Base-by-base conservation (phyloP, 2,329 filamentous ascomycete genomes). In the Fusarium compactum region DNA sequence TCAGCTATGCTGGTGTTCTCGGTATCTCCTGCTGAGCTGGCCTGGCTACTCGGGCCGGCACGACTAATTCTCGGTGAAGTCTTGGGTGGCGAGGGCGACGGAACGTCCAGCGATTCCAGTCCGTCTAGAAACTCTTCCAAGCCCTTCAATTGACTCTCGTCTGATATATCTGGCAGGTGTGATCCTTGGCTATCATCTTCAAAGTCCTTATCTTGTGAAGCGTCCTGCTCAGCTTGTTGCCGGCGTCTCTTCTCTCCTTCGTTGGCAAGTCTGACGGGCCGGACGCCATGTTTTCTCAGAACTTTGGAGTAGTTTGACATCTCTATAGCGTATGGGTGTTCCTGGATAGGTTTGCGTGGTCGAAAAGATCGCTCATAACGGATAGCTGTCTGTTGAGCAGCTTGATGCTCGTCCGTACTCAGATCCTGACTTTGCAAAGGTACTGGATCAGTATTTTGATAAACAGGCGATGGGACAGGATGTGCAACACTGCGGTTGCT, bases 281-380 rank as follows among this genome's bases (percentile, higher is more conserved):
- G 84, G 29, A 89, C 77, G 25, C 87, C 87, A 60, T 87, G 86
- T 6, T 83, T 83, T 71, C 85, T 86, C 70, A 89, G 83, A 22
- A 82, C 77, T 5, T 78, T 85, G 58, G 83, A 85, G 74, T 89
- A 89, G 29, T 85, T 83, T 1, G 83, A 86, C 72, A 83, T 85
- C 67, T 90, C 87, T 6, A 89, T 78, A 8, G 85, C 77, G 67
- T 89, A 90, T 6, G 87, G 87, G 46, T 89, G 86, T 71, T 89
- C 82, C 73, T 90, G 87, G 9, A 89, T 89, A 2, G 87, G 87
- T 65, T 89, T 90, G 22, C 87, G 83, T 2, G 86, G 86, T 9
- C 87, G 83, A n/a, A 90, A 78, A 6, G 85, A 87, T 34, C 87
- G 83, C 65, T 83, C 81, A 47, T 81, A 77, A 15, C 78, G 79